These are phyloP conservation scores for Sclerotinia subarctica DNA, from an alignment of 2,329 filamentous ascomycete species.

Conservation along the genomic window DNA sequence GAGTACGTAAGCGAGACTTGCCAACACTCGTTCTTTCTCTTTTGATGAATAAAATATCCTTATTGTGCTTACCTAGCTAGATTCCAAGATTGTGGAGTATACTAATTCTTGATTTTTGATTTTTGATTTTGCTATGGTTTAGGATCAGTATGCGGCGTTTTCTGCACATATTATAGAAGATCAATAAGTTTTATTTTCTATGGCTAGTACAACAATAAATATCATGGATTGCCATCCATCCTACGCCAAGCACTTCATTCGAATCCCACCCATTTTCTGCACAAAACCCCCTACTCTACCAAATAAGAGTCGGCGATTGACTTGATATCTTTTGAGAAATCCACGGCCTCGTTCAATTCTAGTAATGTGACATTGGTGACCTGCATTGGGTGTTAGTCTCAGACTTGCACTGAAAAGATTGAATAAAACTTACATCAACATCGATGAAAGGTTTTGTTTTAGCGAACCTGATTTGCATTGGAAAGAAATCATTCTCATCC, in stretches of 20 bases:
- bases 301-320: constrained; percentile 72
- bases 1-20: constrained; percentile 15
- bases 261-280: constrained; percentile 30
- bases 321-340: constrained; percentile 79
- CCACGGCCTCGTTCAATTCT: constrained; percentile 74
- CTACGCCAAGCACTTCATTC: constrained; percentile 31
- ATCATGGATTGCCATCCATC: constrained; percentile 22
- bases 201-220: constrained; percentile 24
- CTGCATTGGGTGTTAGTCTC: constrained; percentile 43
- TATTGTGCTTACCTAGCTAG: not conserved
- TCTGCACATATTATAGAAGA: not conserved
- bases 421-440: constrained; percentile 70
- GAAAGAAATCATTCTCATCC: constrained; percentile 95
- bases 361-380: constrained; percentile 67
- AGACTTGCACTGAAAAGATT: constrained; percentile 9
- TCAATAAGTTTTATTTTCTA: constrained; percentile 24
- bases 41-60: not conserved
- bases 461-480: constrained; percentile 86
- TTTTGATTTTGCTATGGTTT: not conserved
- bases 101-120: not conserved
- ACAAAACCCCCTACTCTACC: constrained; percentile 58
- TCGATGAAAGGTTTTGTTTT: constrained; percentile 86
- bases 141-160: not conserved
- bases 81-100: not conserved
- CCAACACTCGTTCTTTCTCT: constrained; percentile 12